Conservation (phyloP, 495 filamentous ascomycete species). For the Chaetomium fimeti region DNA sequence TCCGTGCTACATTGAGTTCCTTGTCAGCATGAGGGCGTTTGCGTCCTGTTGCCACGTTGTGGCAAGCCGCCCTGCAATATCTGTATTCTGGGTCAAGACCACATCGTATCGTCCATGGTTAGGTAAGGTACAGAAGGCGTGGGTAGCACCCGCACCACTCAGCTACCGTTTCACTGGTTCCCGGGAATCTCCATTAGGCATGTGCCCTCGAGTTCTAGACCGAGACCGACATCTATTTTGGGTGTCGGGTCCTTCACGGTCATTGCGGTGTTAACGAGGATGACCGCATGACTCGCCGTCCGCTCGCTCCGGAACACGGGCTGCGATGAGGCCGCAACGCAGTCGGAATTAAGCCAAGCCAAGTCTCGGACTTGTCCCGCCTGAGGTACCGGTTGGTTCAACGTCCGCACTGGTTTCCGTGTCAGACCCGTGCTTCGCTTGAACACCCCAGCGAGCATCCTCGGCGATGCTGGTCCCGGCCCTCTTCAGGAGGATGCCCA, state of each 20-base stretch:
- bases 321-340: neutral
- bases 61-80: neutral
- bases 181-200: neutral
- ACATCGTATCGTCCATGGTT: neutral
- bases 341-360: neutral
- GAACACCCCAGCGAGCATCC: conserved; percentile 29
- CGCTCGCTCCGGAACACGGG: neutral
- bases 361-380: neutral
- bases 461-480: conserved; percentile 29
- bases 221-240: neutral
- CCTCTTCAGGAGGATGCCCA: conserved; percentile 58
- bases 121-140: neutral
- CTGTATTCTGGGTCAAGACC: neutral
- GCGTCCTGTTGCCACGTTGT: conserved; percentile 14
- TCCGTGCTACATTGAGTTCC: conserved; percentile 3
- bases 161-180: neutral
- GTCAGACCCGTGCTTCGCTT: conserved; percentile 14
- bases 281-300: conserved; percentile 3
- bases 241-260: neutral
- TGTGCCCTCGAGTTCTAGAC: neutral
- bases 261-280: neutral
- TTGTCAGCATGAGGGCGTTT: neutral
- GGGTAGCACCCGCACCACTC: neutral
- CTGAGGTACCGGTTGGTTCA: conserved; percentile 3
- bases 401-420: neutral